Evolutionary conservation across 2,329 filamentous ascomycete genomes (phyloP).

Genomic region (Colletotrichum orbiculare): DNA sequence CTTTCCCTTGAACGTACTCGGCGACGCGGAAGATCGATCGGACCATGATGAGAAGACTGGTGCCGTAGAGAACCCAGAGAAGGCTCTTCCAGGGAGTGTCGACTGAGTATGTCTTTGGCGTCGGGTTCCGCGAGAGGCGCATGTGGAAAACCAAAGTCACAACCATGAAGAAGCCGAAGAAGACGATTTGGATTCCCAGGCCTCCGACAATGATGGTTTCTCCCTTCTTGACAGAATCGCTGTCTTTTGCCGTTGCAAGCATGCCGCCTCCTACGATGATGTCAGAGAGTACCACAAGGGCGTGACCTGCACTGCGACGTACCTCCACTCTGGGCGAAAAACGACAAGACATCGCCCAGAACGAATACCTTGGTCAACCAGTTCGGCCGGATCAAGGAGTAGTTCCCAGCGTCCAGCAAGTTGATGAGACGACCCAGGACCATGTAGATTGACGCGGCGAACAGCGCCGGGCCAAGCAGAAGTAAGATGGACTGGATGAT

Average conservation of each 20-base stretch:
- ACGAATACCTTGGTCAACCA: conserved; percentile 68
- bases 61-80: conserved; percentile 41
- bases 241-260: conserved; percentile 41
- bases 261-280: conserved; percentile 21
- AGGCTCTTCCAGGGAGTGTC: conserved; percentile 46
- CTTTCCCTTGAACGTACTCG: conserved; percentile 53
- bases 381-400: conserved; percentile 45
- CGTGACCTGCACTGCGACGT: background rate
- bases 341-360: conserved; percentile 62
- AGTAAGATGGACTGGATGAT: conserved; percentile 56
- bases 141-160: conserved; percentile 59
- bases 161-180: conserved; percentile 65
- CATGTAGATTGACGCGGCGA: conserved; percentile 64
- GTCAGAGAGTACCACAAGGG: background rate
- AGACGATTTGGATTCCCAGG: conserved; percentile 64
- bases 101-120: conserved; percentile 33
- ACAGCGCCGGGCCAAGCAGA: conserved; percentile 58
- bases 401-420: conserved; percentile 48
- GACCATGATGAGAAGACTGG: conserved; percentile 50
- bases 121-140: conserved; percentile 40
- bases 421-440: conserved; percentile 56
- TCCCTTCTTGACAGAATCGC: conserved; percentile 42
- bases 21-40: conserved; percentile 54
- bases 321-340: conserved; percentile 61
- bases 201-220: conserved; percentile 63